phyloP scores from a whole-genome alignment of 176 grass and related monocot species.

The Miscanthus lutarioriparius region DNA sequence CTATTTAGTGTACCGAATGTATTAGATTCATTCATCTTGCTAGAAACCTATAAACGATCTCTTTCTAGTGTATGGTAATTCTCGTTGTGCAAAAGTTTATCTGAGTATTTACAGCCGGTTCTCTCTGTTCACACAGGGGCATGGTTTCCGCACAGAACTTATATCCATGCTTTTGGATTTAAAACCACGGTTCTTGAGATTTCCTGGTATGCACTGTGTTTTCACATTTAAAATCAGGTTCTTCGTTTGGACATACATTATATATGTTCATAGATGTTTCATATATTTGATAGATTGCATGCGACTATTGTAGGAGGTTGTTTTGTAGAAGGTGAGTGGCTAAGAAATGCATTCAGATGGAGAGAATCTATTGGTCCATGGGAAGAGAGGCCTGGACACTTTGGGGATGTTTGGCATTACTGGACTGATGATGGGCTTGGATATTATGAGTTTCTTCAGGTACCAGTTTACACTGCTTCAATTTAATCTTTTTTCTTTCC shows the following conservation, averaged over 20 bases:
- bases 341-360: conserved; percentile 98
- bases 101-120: background rate
- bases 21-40: background rate
- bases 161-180: conserved; percentile 85
- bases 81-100: background rate
- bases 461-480: conserved; percentile 33
- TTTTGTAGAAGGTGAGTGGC: conserved; percentile 88
- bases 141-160: conserved; percentile 83
- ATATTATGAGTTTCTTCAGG: conserved; percentile 95
- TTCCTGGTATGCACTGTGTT: conserved; percentile 66
- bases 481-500: background rate
- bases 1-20: background rate
- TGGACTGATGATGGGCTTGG: conserved; percentile 98
- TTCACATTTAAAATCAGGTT: conserved; percentile 11
- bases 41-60: background rate
- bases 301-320: conserved; percentile 67
- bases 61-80: background rate
- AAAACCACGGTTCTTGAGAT: conserved; percentile 86
- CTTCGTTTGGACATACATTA: background rate
- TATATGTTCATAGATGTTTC: background rate
- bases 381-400: conserved; percentile 97
- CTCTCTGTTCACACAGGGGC: conserved; percentile 49
- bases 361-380: conserved; percentile 85
- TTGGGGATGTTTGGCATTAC: conserved; percentile 97
- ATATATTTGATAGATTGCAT: conserved; percentile 12